Evolutionary conservation across 2,329 filamentous ascomycete species (phyloP).

Genomic region (Stemphylium vesicarium): DNA sequence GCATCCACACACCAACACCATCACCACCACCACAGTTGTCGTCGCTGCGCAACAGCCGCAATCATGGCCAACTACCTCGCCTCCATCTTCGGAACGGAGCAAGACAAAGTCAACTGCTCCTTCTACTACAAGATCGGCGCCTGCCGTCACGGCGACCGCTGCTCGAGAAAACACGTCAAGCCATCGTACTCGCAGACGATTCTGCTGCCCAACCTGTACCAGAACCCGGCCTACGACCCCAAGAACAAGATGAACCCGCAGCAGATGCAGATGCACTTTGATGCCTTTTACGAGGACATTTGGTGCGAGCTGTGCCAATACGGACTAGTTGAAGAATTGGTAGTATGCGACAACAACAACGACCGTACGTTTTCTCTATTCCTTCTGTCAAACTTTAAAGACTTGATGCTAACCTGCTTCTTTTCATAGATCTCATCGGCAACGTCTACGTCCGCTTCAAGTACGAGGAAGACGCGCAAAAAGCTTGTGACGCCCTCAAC

Average conservation of each 20-base stretch:
- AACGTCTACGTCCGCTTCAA: constrained; percentile 99
- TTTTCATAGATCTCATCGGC: constrained; percentile 79
- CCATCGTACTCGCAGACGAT: constrained; percentile 97
- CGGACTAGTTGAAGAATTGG: constrained; percentile 94
- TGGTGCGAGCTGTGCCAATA: constrained; percentile 99
- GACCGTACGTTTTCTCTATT: constrained; percentile 68
- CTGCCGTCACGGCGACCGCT: constrained; percentile 97
- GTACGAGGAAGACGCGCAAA: constrained; percentile 95
- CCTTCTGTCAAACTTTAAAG: background rate
- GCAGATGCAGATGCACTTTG: constrained; percentile 98
- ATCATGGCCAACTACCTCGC: constrained; percentile 97
- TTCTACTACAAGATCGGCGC: constrained; percentile 99
- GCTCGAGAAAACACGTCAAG: constrained; percentile 98
- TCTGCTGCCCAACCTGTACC: constrained; percentile 97
- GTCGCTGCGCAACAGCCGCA: constrained; percentile 1
- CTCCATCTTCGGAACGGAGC: constrained; percentile 99
- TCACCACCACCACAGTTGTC: background rate
- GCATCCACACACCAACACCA: background rate
- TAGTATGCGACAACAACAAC: constrained; percentile 99
- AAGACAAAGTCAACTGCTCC: constrained; percentile 98
- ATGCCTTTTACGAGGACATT: constrained; percentile 99
- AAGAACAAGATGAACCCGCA: constrained; percentile 96
- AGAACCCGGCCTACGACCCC: constrained; percentile 96
- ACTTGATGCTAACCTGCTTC: constrained; percentile 9
- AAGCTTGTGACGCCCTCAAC: constrained; percentile 93